Base-by-base conservation (phyloP, 495 filamentous ascomycete species). In the Terfezia claveryi region DNA sequence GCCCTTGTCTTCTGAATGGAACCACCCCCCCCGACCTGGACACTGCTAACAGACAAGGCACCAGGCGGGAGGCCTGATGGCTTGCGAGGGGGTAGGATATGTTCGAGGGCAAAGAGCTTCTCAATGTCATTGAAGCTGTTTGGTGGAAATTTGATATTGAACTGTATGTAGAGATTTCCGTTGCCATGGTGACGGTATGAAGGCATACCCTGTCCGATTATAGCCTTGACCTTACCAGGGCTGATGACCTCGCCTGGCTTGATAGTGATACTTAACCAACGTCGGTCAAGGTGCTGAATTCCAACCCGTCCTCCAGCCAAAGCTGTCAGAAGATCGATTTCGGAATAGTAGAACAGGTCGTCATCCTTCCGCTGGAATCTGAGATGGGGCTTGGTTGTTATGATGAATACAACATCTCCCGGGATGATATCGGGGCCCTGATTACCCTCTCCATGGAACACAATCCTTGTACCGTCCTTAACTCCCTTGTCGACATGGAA, bases 181-280 rank as follows among this genome's bases (percentile, higher is more conserved):
- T 76, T 81, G 70, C 94, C 85, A 70, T 99, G 92, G 68, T 96
- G 92, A 57, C 92, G 82, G 70, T 78, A 83, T 0, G 92, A 94
- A 44, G 91, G 91, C 91, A 99, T 99, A 71, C 91, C 91, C 70
- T 99, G 92, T 54, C 87, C 88, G 59, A 83, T 83, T 63, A 99
- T 83, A 69, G 93, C 81, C 76, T 95, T 99, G 62, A 96, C 79
- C 44, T 81, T 70, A 61, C 91, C 85, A 70, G 83, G 84, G 62
- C 78, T 77, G 65, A 99, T 93, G 55, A 92, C 85, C 70, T 96
- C 92, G 63, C 91, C 91, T 38, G 91, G 86, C 49, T 81, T 72
- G 58, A 96, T 88, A 49, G 83, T 83, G 12, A 96, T 83, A 46
- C 78, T 86, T 70, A 99, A 72, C 89, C 89, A 99, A 63, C 91